Conservation (phyloP, 208 protist genomes). For the Trypanosoma cruzi region DNA sequence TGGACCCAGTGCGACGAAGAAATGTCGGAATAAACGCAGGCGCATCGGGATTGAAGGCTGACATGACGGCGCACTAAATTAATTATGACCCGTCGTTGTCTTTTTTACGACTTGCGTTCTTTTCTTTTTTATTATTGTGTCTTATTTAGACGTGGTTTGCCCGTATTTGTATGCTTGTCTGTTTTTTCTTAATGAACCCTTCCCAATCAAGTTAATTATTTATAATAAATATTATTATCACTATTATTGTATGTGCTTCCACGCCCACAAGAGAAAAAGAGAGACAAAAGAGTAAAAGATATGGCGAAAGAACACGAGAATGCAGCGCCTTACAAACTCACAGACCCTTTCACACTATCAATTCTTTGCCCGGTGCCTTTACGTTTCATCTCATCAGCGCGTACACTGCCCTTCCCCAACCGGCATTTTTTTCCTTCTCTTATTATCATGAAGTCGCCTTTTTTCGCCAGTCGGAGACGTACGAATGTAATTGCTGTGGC, state of each 20-base stretch:
- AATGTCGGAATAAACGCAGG: slow-evolving; percentile 60
- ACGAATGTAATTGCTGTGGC: no score
- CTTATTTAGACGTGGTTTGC: background rate
- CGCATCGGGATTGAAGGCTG: slow-evolving; percentile 62
- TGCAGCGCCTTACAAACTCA: no score
- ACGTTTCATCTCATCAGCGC: no score
- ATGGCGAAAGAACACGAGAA: background rate
- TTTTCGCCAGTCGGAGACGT: no score
- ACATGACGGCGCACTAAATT: background rate
- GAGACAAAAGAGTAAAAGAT: background rate
- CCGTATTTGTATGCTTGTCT: background rate
- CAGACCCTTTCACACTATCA: no score
- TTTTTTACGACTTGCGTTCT: background rate
- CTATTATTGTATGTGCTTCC: no score
- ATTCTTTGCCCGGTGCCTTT: no score
- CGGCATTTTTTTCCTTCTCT: no score
- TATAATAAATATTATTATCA: no score
- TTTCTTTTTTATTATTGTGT: background rate
- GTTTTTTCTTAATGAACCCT: background rate
- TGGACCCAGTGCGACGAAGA: slow-evolving; percentile 17
- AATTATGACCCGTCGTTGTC: background rate
- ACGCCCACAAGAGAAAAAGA: background rate
- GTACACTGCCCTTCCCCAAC: no score
- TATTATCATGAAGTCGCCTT: no score
- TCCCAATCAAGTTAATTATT: no score